Conservation (phyloP, 1,139 yeast species). For the Candida tunisiensis region DNA sequence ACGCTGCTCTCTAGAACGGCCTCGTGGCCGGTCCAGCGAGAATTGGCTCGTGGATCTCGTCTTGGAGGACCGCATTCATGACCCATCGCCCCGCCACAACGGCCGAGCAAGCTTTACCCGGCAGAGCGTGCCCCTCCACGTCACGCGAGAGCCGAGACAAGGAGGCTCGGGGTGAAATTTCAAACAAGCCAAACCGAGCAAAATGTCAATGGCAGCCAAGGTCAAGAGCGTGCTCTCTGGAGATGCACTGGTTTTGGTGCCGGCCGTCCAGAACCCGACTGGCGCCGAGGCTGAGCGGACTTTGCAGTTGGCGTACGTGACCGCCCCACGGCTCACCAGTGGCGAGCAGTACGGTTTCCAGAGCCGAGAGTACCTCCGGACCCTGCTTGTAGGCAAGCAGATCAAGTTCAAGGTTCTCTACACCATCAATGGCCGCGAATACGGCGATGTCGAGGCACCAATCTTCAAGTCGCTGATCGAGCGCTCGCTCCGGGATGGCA, state of each 20-base stretch:
- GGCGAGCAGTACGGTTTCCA: conserved; percentile 31
- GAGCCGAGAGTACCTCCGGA: conserved; percentile 45
- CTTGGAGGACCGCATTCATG: no score
- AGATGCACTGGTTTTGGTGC: conserved; percentile 56
- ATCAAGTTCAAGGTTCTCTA: conserved; percentile 42
- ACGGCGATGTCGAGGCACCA: conserved; percentile 58
- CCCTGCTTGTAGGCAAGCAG: conserved; percentile 51
- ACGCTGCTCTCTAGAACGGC: no score
- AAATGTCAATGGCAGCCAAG: no score
- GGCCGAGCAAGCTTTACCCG: no score
- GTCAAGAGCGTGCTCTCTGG: conserved; percentile 62
- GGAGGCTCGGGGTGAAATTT: no score
- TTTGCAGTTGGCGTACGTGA: conserved; percentile 46
- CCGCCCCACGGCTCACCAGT: conserved; percentile 30
- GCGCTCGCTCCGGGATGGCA: conserved; percentile 40
- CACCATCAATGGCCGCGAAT: conserved; percentile 42
- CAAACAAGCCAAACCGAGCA: no score
- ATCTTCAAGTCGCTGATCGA: conserved; percentile 43
- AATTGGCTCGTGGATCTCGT: no score
- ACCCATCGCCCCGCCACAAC: no score
- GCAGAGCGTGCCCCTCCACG: no score
- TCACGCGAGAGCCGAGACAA: no score
- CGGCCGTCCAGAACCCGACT: conserved; percentile 17
- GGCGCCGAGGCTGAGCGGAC: conserved; percentile 37
- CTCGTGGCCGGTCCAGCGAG: no score